A percentile compares a stretch with the other conserved stretches of the same genome.
Conservation (phyloP, 192 early-diverging fungal species). For the Coemansia sp. region DNA sequence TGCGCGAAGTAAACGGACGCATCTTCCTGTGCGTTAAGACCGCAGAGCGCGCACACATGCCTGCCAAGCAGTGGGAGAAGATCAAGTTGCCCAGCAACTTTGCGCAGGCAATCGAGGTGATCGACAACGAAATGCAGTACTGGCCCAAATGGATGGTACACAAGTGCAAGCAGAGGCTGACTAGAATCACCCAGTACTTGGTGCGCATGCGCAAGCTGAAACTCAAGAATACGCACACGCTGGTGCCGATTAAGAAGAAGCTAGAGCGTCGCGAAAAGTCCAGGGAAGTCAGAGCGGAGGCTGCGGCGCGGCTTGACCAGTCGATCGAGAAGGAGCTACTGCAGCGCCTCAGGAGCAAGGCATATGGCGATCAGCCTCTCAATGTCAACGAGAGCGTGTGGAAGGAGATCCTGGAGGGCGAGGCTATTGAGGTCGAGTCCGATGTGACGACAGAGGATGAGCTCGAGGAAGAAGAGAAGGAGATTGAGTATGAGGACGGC, state of each 20-base stretch:
- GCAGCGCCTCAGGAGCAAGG: constrained; percentile 86
- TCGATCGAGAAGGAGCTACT: constrained; percentile 96
- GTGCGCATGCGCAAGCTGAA: constrained; percentile 90
- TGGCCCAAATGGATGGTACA: constrained; percentile 91
- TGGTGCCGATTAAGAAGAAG: constrained; percentile 94
- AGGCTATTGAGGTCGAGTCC: constrained; percentile 67
- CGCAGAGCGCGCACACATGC: constrained; percentile 92
- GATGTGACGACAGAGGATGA: constrained; percentile 72
- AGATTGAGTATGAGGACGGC: constrained; percentile 26
- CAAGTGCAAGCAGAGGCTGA: constrained; percentile 96
- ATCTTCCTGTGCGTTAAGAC: constrained; percentile 95
- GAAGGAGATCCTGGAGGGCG: constrained; percentile 80
- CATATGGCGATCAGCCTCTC: constrained; percentile 95
- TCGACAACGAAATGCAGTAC: constrained; percentile 87
- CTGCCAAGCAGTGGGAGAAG: constrained; percentile 91
- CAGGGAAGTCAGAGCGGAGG: constrained; percentile 87
- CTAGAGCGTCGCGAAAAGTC: constrained; percentile 82
- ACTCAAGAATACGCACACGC: constrained; percentile 71
- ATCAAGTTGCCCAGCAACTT: constrained; percentile 90
- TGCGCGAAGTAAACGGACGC: constrained; percentile 79
- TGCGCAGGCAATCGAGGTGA: constrained; percentile 75
- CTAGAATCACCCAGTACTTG: constrained; percentile 95
- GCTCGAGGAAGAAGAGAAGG: constrained; percentile 51
- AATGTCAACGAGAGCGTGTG: constrained; percentile 91
- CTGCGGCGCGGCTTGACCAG: constrained; percentile 86